Conservation (phyloP, 441 rosid species). For the Corymbia citriodora region DNA sequence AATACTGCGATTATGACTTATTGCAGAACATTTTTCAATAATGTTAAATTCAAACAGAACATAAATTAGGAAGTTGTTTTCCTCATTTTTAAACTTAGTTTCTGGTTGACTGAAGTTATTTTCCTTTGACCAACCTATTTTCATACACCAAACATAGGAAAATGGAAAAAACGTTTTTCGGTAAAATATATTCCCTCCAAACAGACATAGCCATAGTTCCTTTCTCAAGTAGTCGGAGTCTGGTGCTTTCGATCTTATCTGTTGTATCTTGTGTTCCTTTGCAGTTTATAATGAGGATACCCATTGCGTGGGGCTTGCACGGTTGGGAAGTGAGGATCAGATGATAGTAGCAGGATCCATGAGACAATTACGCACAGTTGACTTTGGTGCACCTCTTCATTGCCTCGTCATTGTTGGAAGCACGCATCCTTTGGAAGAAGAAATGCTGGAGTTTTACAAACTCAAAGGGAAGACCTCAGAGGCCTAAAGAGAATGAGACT, state of each 20-base stretch:
- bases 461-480: conserved; percentile 7
- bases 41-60: no score
- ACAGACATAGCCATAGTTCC: not conserved
- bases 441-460: conserved; percentile 74
- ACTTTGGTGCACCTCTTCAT: conserved; percentile 83
- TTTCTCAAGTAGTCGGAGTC: not conserved
- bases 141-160: not conserved
- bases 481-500: not conserved
- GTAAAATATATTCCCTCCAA: not conserved
- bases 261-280: not conserved
- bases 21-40: no score
- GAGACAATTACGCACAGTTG: conserved; percentile 54
- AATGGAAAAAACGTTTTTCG: not conserved
- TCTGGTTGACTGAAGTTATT: not conserved
- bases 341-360: conserved; percentile 75
- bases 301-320: conserved; percentile 72
- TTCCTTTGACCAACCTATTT: not conserved
- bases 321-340: conserved; percentile 85
- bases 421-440: conserved; percentile 85
- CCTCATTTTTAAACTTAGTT: not conserved
- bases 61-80: not conserved
- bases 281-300: conserved; percentile 67
- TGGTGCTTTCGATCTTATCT: not conserved
- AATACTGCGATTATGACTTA: no score
- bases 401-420: conserved; percentile 79